phyloP scores from a whole-genome alignment of 768 basidiomycete genomes.

The Suillus lakei region DNA sequence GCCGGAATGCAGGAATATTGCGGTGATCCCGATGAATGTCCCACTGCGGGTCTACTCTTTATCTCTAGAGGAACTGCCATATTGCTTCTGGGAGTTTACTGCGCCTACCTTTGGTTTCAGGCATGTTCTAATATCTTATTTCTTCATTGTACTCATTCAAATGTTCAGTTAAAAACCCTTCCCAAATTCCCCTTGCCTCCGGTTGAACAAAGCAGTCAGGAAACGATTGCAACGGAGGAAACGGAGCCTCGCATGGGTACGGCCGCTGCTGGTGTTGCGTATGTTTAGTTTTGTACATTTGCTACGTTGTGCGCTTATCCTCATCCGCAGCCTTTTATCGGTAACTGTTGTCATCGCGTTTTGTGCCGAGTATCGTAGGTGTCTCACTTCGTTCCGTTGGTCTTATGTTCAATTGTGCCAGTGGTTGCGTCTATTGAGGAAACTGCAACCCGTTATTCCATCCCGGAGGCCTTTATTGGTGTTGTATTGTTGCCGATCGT shows the following conservation, averaged over 20 bases:
- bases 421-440: slow-evolving; percentile 94
- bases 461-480: slow-evolving; percentile 87
- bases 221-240: slow-evolving; percentile 15
- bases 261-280: slow-evolving; percentile 64
- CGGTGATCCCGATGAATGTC: slow-evolving; percentile 16
- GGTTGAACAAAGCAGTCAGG: slow-evolving; percentile 32
- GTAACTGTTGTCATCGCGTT: slow-evolving; percentile 86
- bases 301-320: background rate
- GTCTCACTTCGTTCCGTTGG: background rate
- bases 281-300: slow-evolving; percentile 7
- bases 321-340: slow-evolving; percentile 56
- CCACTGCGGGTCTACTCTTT: slow-evolving; percentile 57
- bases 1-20: slow-evolving; percentile 8
- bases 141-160: slow-evolving; percentile 12
- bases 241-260: slow-evolving; percentile 66
- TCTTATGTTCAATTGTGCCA: slow-evolving; percentile 27
- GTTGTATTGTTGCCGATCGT: slow-evolving; percentile 88
- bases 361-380: slow-evolving; percentile 85
- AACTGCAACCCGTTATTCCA: slow-evolving; percentile 77
- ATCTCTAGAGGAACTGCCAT: slow-evolving; percentile 86
- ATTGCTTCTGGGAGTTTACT: slow-evolving; percentile 73
- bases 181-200: slow-evolving; percentile 45
- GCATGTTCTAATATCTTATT: slow-evolving; percentile 37
- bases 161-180: slow-evolving; percentile 70
- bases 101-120: slow-evolving; percentile 78